phyloP scores from a whole-genome alignment of 225 moss, liverwort and hornwort genomes.

The Sphagnum tenellum region DNA sequence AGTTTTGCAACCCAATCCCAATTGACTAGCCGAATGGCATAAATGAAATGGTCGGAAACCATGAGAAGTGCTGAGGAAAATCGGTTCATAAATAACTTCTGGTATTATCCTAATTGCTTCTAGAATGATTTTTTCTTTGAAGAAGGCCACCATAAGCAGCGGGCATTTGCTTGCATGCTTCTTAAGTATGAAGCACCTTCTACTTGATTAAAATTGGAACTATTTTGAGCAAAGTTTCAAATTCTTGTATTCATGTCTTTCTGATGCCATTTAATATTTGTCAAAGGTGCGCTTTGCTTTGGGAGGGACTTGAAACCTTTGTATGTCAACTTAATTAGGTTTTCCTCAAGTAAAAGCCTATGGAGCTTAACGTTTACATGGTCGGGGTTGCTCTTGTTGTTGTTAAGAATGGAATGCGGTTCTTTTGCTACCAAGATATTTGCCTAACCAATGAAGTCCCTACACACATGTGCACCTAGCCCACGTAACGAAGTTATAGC shows the following conservation, averaged over 20 bases:
- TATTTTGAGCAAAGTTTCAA: not conserved
- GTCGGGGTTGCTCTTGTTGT: too few species aligned
- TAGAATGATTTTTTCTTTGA: too few species aligned
- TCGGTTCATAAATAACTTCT: conserved; percentile 30
- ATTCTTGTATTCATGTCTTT: conserved; percentile 1
- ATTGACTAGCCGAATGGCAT: conserved; percentile 37
- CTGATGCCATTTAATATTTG: conserved; percentile 1
- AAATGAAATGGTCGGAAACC: conserved; percentile 30
- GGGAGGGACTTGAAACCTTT: not conserved
- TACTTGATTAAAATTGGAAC: not conserved
- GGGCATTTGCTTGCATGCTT: too few species aligned
- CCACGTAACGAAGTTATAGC: conserved; percentile 1
- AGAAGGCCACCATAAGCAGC: too few species aligned
- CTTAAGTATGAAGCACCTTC: too few species aligned
- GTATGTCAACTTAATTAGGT: conserved; percentile 1
- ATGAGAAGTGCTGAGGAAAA: conserved; percentile 37
- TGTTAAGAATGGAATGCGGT: conserved; percentile 3
- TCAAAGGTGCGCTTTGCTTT: conserved; percentile 1
- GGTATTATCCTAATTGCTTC: conserved; percentile 43
- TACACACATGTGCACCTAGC: conserved; percentile 2
- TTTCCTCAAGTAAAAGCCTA: not conserved
- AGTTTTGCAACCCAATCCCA: conserved; percentile 25
- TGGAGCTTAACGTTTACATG: not conserved
- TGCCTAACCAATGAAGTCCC: too few species aligned
- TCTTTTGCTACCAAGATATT: conserved; percentile 1